Evolutionary conservation across 108 stramenopile species (phyloP), one percentile per base, ranked within the genome.

Genomic region (Hondaea fermentalgiana): DNA sequence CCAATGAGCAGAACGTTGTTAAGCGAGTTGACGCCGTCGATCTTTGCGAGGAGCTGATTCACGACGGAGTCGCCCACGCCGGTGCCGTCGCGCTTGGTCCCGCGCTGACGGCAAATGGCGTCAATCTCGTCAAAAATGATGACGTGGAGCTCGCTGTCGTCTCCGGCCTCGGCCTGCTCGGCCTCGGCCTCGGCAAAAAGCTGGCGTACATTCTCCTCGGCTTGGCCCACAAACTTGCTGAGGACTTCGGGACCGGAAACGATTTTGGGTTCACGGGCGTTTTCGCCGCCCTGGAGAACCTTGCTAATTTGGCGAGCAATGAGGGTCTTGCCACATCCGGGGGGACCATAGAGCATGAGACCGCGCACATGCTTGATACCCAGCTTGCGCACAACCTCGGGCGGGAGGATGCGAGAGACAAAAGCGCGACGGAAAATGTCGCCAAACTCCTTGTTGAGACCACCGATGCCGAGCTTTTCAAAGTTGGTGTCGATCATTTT

Each of bases 121-220:
- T 99, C 99, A 95, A 99, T 98, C 91, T 99, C 99, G 89, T 99
- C 99, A 90, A 99, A 96, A 89, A 99, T 99, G 88, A 99, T 94
- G 92, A 99, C 98, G 88, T 99, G 99, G 57, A 99, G 93, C 96
- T 96, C 97, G 89, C 94, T 95, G 29, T 95, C 96, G 88, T 99
- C 98, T 14, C 98, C 99, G 89, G 92, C 92, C 90, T 97, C 96
- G 21, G 93, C 60, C 93, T 98, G 97, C 88, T 97, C 96, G 91
- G 95, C 93, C 92, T 97, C 96, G 5, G 96, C 97, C 51, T 91
- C 98, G 6, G 94, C 96, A 91, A 99, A 99, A 3, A 98, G 91
- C 72, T 97, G 97, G 17, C 99, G 94, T 87, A 99, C 98, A 92
- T 97, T 98, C 91, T 98, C 97, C 93, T 99, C 99, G 57, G 92